phyloP scores from a whole-genome alignment of 2,329 filamentous ascomycete species.

The Fusarium fujikuroi region DNA sequence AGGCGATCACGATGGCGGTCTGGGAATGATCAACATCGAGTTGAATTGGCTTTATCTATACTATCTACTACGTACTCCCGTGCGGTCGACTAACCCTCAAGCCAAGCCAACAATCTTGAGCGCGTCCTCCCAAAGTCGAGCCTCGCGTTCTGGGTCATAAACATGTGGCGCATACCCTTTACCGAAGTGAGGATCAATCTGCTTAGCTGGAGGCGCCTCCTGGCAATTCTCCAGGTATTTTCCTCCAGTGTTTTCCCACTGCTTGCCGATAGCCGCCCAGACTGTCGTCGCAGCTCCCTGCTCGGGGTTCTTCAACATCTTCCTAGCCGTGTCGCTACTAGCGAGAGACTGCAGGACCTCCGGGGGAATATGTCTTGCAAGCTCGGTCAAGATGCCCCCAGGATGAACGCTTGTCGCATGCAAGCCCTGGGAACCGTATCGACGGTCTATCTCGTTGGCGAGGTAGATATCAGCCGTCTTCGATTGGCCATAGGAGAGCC shows the following conservation, averaged over 20 bases:
- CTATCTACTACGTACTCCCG: neutral
- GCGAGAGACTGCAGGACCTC: neutral
- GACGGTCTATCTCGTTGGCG: constrained; percentile 62
- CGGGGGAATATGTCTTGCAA: neutral
- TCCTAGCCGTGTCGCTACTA: neutral
- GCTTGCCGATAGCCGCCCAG: constrained; percentile 34
- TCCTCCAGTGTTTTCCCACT: constrained; percentile 34
- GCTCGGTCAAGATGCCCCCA: constrained; percentile 53
- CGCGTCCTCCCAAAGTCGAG: constrained; percentile 32
- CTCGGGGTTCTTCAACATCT: constrained; percentile 12
- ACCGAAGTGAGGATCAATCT: neutral
- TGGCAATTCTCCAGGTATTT: constrained; percentile 27
- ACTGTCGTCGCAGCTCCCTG: constrained; percentile 40
- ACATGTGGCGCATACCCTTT: constrained; percentile 14
- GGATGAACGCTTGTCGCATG: constrained; percentile 58
- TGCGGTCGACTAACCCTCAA: neutral
- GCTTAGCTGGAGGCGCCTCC: constrained; percentile 2
- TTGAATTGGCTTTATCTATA: neutral
- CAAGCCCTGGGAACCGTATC: constrained; percentile 56
- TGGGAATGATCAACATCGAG: neutral
- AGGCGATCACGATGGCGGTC: neutral
- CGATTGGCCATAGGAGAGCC: constrained; percentile 57
- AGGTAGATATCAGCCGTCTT: constrained; percentile 64
- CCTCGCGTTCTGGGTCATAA: constrained; percentile 23
- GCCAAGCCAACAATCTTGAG: constrained; percentile 29